Conservation (phyloP, 306 rosid species). For the Elaeagnus macrophylla region DNA sequence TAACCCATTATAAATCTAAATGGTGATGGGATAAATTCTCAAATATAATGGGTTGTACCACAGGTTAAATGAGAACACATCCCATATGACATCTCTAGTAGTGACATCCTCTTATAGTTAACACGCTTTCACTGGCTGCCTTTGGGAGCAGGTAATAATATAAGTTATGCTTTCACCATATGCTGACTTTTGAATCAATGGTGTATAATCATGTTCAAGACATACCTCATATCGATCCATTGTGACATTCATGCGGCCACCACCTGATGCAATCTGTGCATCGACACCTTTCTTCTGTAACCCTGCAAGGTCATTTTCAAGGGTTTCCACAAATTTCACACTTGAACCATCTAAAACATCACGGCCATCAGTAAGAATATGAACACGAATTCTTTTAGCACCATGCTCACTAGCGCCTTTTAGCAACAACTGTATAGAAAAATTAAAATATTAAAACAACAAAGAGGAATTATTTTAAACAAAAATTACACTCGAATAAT, state of each 20-base stretch:
- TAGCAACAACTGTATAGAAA: slow-evolving; percentile 56
- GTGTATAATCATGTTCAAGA: no score
- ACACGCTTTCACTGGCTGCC: no score
- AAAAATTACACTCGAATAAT: no score
- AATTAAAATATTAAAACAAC: slow-evolving; percentile 12
- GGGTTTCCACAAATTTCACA: slow-evolving; percentile 71
- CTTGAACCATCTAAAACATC: slow-evolving; percentile 98
- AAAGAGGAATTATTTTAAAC: not conserved
- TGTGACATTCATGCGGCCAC: slow-evolving; percentile 97
- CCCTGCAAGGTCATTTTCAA: slow-evolving; percentile 62
- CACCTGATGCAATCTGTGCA: slow-evolving; percentile 91
- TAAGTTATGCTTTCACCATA: no score
- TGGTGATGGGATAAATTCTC: no score
- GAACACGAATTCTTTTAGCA: slow-evolving; percentile 79
- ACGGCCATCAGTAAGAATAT: slow-evolving; percentile 91
- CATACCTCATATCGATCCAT: slow-evolving; percentile 96
- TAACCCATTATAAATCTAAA: no score
- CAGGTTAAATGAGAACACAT: no score
- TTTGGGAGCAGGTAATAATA: no score
- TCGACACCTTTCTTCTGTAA: slow-evolving; percentile 75
- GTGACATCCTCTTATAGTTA: no score
- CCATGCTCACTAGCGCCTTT: slow-evolving; percentile 76
- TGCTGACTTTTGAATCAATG: no score
- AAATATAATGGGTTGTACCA: no score
- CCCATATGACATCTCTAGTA: no score